These are phyloP conservation scores for Suillus fuscotomentosus DNA, from an alignment of 768 basidiomycete genomes.

Conservation along the genomic window DNA sequence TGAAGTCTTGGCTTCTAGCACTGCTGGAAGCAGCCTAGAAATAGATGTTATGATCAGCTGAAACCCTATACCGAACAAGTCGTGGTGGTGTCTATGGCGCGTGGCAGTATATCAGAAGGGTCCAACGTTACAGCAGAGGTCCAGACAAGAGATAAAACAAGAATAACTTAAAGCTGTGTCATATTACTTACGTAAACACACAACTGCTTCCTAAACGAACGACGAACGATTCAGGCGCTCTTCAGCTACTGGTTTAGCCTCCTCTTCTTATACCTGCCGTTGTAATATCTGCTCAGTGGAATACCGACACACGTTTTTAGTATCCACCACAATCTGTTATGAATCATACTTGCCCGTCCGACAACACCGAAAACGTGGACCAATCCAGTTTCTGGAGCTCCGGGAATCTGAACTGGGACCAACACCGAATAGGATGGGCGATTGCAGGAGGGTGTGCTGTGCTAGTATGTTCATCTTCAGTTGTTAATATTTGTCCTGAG, in stretches of 20 bases:
- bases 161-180: background rate
- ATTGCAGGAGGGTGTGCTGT: conserved; percentile 62
- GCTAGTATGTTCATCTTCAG: conserved; percentile 41
- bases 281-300: background rate
- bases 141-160: background rate
- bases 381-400: conserved; percentile 63
- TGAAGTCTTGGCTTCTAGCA: background rate
- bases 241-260: background rate
- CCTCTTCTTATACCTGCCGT: background rate
- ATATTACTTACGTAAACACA: background rate
- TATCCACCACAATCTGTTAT: conserved; percentile 11
- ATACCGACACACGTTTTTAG: background rate
- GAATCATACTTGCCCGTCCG: conserved; percentile 43
- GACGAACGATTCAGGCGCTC: background rate
- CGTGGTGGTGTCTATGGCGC: background rate
- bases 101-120: background rate
- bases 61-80: background rate
- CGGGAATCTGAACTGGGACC: conserved; percentile 54
- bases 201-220: background rate
- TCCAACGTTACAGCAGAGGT: no score
- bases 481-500: background rate
- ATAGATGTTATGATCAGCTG: background rate
- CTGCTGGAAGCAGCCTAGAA: background rate
- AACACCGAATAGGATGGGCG: conserved; percentile 71
- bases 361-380: conserved; percentile 50